A percentile compares a stretch with the other conserved stretches of the same genome.
Conservation (phyloP, 164 flowering plant genomes). For the Nelumbo lutea region DNA sequence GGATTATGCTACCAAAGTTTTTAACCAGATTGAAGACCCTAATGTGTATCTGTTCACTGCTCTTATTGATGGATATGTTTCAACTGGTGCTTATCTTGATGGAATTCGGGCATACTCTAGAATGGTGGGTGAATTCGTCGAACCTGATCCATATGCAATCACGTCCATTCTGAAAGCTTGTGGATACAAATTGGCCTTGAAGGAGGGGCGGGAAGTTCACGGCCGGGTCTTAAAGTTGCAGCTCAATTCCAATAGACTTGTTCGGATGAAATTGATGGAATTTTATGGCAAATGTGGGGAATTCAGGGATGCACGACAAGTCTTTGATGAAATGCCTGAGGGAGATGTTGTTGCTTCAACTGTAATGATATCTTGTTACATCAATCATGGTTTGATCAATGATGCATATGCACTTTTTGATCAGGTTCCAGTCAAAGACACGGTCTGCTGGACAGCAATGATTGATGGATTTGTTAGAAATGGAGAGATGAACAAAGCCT, state of each 20-base stretch:
- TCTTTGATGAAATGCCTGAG: slow-evolving; percentile 31
- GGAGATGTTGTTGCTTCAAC: slow-evolving; percentile 28
- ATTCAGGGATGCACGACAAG: slow-evolving; percentile 16
- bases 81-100: slow-evolving; percentile 18
- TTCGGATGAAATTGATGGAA: slow-evolving; percentile 28
- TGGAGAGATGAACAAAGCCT: slow-evolving; percentile 28
- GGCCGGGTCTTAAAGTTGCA: slow-evolving; percentile 31
- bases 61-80: slow-evolving; percentile 29
- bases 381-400: slow-evolving; percentile 21
- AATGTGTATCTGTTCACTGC: slow-evolving; percentile 38
- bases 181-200: slow-evolving; percentile 16
- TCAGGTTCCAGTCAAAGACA: slow-evolving; percentile 17
- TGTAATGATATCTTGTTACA: slow-evolving; percentile 24
- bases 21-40: slow-evolving; percentile 18
- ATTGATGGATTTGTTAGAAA: slow-evolving; percentile 37
- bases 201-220: slow-evolving; percentile 27
- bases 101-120: slow-evolving; percentile 17
- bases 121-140: slow-evolving; percentile 17
- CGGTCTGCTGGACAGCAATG: slow-evolving; percentile 47
- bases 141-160: slow-evolving; percentile 23
- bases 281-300: slow-evolving; percentile 34
- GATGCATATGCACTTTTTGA: slow-evolving; percentile 20
- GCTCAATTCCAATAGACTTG: slow-evolving; percentile 13
- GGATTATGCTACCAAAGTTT: slow-evolving; percentile 28
- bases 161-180: slow-evolving; percentile 29